Evolutionary conservation across 805 yeast genomes (phyloP), one percentile per base, ranked within the genome.

Genomic region (Blastobotrys americana): DNA sequence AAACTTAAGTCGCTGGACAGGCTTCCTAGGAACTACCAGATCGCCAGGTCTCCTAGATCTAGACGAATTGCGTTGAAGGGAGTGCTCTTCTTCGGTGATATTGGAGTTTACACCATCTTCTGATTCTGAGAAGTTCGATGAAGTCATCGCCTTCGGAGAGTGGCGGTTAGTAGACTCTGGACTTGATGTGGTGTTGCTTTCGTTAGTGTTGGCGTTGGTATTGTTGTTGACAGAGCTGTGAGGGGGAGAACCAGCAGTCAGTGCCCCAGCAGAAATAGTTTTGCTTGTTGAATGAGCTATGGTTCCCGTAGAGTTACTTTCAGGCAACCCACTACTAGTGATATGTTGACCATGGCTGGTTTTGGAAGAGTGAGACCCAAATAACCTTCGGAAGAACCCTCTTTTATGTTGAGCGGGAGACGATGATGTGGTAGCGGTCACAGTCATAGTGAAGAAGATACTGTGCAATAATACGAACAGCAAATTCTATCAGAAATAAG

Each of bases 351-450:
- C 31, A 9, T 16, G 20, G 34, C 41, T 18, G 10, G 41, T 13
- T 33, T 17, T 16, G 19, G 41, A 20, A 16, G 27, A 16, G 34
- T 37, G 41, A 33, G 15, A 16, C 16, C 41, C 41, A 37, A 37
- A 37, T 19, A 37, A 33, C 27, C 41, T 21, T n/a, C 41, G 41
- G 41, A 37, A 37, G 22, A 37, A 37, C 23, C 41, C 41, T 33
- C 34, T 21, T 16, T 37, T 37, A 20, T 13, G 13, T 33, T 37
- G 18, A n/a, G 41, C 34, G 13, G 41, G 15, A n/a, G 41, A 34
- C 17, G 55, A 50, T 19, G 71, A 64, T 2, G 75, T 68, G 4
- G 78, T 72, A 3, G 83, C 76, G 5, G 83, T n/a, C n/a, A n/a
- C n/a, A n/a, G n/a, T n/a, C 31, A 25, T 25, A 13, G 31, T 25